These are phyloP conservation scores for Gracilaria domingensis DNA, from an alignment of 23 red algal genomes.

Conservation along the genomic window DNA sequence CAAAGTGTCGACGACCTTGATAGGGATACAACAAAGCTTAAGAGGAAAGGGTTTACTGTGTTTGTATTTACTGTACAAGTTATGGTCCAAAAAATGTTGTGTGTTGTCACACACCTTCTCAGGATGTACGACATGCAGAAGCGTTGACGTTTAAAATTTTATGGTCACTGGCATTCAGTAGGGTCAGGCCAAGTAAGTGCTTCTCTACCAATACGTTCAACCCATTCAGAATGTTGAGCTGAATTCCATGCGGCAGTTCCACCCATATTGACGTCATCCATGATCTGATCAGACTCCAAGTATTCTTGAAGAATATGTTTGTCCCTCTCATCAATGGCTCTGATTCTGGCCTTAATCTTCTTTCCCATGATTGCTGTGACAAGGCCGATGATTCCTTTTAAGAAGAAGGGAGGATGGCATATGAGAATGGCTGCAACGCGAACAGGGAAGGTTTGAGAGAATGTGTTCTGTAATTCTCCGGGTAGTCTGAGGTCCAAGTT, in stretches of 20 bases:
- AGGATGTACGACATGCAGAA: no score
- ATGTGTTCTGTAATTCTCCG: conserved; percentile 23
- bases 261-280: conserved; percentile 29
- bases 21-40: no score
- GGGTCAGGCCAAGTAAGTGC: conserved; percentile 6
- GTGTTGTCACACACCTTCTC: no score
- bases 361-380: conserved; percentile 26
- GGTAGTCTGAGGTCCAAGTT: conserved; percentile 50
- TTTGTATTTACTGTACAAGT: no score
- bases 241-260: conserved; percentile 43
- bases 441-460: conserved; percentile 37
- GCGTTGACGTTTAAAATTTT: no score
- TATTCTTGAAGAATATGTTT: conserved; percentile 23
- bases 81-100: no score
- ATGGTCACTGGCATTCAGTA: not conserved
- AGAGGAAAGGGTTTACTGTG: no score
- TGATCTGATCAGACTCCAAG: conserved; percentile 30
- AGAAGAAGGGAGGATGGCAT: conserved; percentile 24
- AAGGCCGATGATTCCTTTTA: conserved; percentile 23
- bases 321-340: conserved; percentile 8
- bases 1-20: no score
- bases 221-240: conserved; percentile 32
- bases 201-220: conserved; percentile 15
- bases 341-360: conserved; percentile 38
- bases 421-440: conserved; percentile 53